Evolutionary conservation across 108 stramenopile species (phyloP).

Genomic region (Fragilariopsis cylindrus): DNA sequence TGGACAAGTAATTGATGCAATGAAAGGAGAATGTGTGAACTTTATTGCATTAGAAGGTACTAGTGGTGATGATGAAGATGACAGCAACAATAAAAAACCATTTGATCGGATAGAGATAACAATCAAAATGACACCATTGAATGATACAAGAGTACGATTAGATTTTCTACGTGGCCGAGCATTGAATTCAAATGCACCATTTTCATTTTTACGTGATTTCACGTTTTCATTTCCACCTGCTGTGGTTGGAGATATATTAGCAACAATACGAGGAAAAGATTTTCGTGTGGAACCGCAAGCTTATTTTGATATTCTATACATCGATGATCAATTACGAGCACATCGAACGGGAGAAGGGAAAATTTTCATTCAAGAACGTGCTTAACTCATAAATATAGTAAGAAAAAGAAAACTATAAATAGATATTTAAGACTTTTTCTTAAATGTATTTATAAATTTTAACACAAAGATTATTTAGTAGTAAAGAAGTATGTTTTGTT

Average conservation of each 20-base stretch:
- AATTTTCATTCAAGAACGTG: slow-evolving; percentile 31
- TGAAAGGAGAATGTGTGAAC: slow-evolving; percentile 20
- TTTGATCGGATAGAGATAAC: slow-evolving; percentile 23
- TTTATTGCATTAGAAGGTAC: slow-evolving; percentile 3
- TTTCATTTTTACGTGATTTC: slow-evolving; percentile 10
- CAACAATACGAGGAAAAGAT: slow-evolving; percentile 18
- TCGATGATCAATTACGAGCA: slow-evolving; percentile 15
- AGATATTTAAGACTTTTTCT: no score
- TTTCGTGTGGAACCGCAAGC: slow-evolving; percentile 11
- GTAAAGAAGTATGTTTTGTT: no score
- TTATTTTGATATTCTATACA: slow-evolving; percentile 34
- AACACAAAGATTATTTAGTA: no score
- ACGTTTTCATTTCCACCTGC: slow-evolving; percentile 16
- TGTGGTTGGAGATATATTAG: slow-evolving; percentile 9
- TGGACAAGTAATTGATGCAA: slow-evolving; percentile 17
- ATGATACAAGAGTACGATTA: slow-evolving; percentile 10
- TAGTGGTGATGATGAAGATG: neutral
- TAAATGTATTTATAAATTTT: no score
- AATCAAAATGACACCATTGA: slow-evolving; percentile 14
- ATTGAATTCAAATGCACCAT: neutral
- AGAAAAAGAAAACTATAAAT: no score
- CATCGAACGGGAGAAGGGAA: slow-evolving; percentile 35
- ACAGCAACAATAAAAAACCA: neutral
- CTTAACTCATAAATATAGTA: neutral
- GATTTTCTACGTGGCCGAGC: slow-evolving; percentile 13